A percentile compares a stretch with the other conserved stretches of the same genome.
These are phyloP conservation scores for Calamus simplicifolius DNA, from an alignment of 176 grass and related monocot genomes.

Conservation along the genomic window DNA sequence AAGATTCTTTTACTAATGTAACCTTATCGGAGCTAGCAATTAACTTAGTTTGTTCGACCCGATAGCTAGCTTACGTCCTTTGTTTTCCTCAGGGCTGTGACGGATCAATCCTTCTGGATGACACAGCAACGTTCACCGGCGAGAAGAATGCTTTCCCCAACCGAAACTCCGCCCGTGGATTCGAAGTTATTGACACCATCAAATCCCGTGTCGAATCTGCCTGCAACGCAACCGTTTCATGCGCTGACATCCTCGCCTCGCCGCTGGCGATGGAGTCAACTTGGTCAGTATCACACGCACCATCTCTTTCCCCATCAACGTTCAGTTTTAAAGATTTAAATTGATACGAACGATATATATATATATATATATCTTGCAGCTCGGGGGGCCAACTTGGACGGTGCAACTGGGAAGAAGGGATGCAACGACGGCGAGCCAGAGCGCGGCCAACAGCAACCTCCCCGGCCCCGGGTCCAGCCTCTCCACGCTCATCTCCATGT, in stretches of 20 bases:
- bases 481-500: constrained; percentile 34
- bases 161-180: constrained; percentile 56
- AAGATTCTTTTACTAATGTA: no score
- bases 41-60: no score
- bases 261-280: constrained; percentile 56
- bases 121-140: constrained; percentile 38
- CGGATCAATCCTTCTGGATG: constrained; percentile 66
- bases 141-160: constrained; percentile 77
- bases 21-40: no score
- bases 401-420: constrained; percentile 62
- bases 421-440: constrained; percentile 52
- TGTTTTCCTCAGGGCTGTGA: constrained; percentile 50
- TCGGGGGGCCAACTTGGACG: constrained; percentile 55
- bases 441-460: constrained; percentile 57
- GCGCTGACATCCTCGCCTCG: constrained; percentile 75
- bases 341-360: background rate
- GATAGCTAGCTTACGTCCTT: no score
- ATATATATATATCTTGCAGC: constrained; percentile 13
- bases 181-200: constrained; percentile 82
- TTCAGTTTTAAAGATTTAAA: background rate
- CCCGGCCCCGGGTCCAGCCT: constrained; percentile 35
- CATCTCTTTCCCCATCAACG: no score
- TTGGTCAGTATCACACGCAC: constrained; percentile 17
- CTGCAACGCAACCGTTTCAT: constrained; percentile 67
- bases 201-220: constrained; percentile 53